Base-by-base conservation (phyloP, 202 grass and related monocot species). In the Hordeum pubiflorum region DNA sequence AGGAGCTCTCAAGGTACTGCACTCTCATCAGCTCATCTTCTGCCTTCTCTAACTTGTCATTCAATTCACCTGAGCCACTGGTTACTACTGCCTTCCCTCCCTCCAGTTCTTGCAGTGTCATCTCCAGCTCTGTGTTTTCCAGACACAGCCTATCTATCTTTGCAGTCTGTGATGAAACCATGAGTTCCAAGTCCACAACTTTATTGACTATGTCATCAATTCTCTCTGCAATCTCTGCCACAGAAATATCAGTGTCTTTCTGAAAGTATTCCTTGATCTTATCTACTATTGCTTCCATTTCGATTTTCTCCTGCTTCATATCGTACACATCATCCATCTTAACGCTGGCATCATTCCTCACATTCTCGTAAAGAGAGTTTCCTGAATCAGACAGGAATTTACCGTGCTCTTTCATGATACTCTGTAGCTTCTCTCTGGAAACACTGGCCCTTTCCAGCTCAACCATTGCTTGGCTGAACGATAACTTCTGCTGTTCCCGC, bases 151-250 rank as follows among this genome's bases (percentile, higher is more conserved):
- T 86, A 60, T 94, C 83, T 72, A 91, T 88, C 55, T 94, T 84
- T 3, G 83, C 86, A 75, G 75, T 87, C 83, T 94, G 89, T 76
- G 87, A 85, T 79, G 91, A 92, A 72, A 92, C 37, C 72, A 84
- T 79, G 31, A 97, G 86, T 74, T 97, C 94, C 78, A 97, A 87
- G 72, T 81, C 75, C 11, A 92, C 89, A 67, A 94, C 79, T 83
- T 91, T 92, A 78, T 87, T 92, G 17, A 90, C 94, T 59, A 97
- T 84, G 24, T 86, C 89, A 64, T 97, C 88, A 68, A 97, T 97
- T 86, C 84, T 91, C 63, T 97, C 92, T 41, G 88, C 88, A 69
- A 89, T 75, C 44, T 92, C 86, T 63, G 22, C 84, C 37, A 92
- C 86, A 74, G 79, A 89, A 74, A 59, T 39, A 67, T 85, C 86